A percentile compares a stretch with the other conserved stretches of the same genome.
Conservation (phyloP, 1,284 basidiomycete species). For the Ganoderma lucidum region DNA sequence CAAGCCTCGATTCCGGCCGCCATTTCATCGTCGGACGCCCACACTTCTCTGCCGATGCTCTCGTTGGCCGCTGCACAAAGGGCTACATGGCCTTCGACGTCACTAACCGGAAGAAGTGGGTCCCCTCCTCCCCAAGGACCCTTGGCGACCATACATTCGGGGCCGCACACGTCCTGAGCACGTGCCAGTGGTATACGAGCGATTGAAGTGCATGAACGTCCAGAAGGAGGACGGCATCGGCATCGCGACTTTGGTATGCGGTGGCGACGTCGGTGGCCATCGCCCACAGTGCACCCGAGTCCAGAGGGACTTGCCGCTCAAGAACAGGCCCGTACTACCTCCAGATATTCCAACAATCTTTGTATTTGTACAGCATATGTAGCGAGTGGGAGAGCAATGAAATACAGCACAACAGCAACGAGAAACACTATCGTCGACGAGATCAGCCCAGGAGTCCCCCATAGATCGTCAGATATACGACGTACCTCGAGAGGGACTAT, state of each 20-base stretch:
- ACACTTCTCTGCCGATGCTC: conserved; percentile 9
- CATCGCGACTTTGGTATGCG: conserved; percentile 14
- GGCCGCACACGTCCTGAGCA: conserved; percentile 17
- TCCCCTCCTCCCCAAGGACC: conserved; percentile 16
- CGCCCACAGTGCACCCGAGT: conserved; percentile 7
- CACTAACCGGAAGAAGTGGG: background rate
- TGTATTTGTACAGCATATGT: background rate
- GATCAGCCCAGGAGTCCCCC: background rate
- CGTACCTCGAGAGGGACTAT: no score
- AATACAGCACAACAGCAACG: background rate
- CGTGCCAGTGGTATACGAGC: conserved; percentile 9
- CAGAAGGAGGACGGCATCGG: background rate
- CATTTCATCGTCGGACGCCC: conserved; percentile 15
- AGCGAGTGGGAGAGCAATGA: background rate
- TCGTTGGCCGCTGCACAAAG: conserved; percentile 16
- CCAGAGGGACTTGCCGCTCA: conserved; percentile 1
- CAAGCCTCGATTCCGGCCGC: background rate
- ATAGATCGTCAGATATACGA: no score
- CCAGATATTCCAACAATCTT: background rate
- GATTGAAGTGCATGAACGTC: background rate
- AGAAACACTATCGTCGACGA: background rate
- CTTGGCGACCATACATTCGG: conserved; percentile 17
- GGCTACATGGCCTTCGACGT: conserved; percentile 16
- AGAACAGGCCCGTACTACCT: background rate
- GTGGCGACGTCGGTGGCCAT: conserved; percentile 20